Percentiles rank a stretch among this genome's conserved stretches.
Evolutionary conservation across 306 rosid species (phyloP).

Genomic region (Purshia tridentata): DNA sequence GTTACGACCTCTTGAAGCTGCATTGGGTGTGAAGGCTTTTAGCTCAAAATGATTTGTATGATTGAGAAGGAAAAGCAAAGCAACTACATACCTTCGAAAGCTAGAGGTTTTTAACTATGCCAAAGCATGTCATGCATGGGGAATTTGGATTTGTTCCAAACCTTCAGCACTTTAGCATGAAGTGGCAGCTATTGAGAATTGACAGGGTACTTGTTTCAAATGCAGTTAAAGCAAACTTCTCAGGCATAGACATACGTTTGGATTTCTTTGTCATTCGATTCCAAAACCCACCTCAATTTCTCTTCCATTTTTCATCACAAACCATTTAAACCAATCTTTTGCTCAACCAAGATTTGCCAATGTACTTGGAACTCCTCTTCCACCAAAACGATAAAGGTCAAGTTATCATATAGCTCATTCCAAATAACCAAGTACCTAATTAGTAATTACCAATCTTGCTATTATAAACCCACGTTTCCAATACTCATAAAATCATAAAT

Average conservation of each 20-base stretch:
- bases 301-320: not conserved
- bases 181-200: no score
- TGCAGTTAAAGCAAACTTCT: not conserved
- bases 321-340: not conserved
- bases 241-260: not conserved
- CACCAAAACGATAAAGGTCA: not conserved
- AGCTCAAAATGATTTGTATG: not conserved
- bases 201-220: not conserved
- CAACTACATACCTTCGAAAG: not conserved
- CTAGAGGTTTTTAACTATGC: not conserved
- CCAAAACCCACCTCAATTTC: slow-evolving; percentile 5
- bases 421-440: not conserved
- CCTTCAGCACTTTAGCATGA: not conserved
- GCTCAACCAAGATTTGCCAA: not conserved
- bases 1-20: not conserved
- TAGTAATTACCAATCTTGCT: not conserved
- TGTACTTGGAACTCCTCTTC: not conserved
- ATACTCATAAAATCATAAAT: not conserved
- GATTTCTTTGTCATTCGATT: not conserved
- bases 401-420: not conserved
- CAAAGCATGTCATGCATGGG: not conserved
- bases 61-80: not conserved
- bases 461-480: not conserved
- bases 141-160: not conserved
- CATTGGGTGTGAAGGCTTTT: not conserved